Base-by-base conservation (phyloP, 2,329 filamentous ascomycete genomes). In the Trichoderma breve region DNA sequence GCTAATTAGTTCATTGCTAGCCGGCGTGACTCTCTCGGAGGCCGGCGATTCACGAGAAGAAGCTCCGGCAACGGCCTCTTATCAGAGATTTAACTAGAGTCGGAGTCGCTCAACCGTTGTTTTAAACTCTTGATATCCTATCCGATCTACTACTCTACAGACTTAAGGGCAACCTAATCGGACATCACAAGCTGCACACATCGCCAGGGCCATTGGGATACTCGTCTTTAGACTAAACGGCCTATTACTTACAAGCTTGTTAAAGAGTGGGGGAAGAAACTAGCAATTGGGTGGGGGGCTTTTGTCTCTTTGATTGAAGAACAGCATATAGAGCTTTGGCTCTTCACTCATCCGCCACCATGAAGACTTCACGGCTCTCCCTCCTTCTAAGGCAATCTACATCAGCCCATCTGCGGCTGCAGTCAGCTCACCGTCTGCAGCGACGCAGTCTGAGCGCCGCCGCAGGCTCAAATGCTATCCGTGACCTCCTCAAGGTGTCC, bases 401-500 rank as follows among this genome's bases (percentile, higher is more conserved):
- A 18, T 55, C 67, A 24, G 67, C 64, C 36, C 57, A 51, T n/a
- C 39, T 62, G 32, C 39, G 30, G 36, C 61, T 60, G 14, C 60
- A 53, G n/a, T 55, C 72, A 60, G 18, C 55, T 39, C 30, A n/a
- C 24, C 36, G 8, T 28, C 55, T 28, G 12, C 71, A 73, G 47
- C 57, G 61, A 43, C 71, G 71, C 30, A 24, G 21, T 26, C 21
- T 73, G 21, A 71, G 68, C 51, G 69, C 61, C 24, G 60, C 68
- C 14, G 68, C 72, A 15, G 68, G 14, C 75, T 86, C 36, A 79
- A 79, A 72, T 28, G 71, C 65, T 15, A 26, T 73, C 39, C 68
- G 71, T 14, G 76, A 80, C 53, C 76, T 94, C 73, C 86, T 97
- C 71, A 87, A 86, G 68, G 85, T 97, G 55, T 95, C 93, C 1